Evolutionary conservation across 805 yeast genomes (phyloP).

Genomic region (Zygoascus bituminiphila): DNA sequence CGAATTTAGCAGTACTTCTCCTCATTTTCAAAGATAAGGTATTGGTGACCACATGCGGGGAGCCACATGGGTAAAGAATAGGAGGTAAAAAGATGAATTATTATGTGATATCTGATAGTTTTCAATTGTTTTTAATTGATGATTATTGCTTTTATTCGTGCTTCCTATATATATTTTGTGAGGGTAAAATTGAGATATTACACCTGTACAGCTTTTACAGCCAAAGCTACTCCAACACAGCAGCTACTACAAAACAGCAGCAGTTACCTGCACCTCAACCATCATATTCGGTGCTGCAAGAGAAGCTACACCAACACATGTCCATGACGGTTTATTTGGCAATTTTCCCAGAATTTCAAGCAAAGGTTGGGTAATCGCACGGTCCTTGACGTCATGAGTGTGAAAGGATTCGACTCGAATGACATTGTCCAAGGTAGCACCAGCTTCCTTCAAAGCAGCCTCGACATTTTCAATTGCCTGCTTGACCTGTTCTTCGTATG

Average conservation of each 20-base stretch:
- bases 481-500: not conserved
- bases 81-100: too few species aligned
- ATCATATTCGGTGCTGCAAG: not conserved
- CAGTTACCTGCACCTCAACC: not conserved
- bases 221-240: too few species aligned
- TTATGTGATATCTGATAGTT: too few species aligned
- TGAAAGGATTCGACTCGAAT: not conserved
- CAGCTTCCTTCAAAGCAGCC: not conserved
- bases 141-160: too few species aligned
- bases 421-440: not conserved
- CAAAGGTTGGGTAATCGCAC: not conserved
- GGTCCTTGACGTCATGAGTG: not conserved
- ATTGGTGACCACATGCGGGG: too few species aligned
- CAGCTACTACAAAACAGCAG: not conserved
- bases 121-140: too few species aligned
- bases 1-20: too few species aligned
- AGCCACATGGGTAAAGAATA: too few species aligned
- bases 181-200: too few species aligned
- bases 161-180: too few species aligned
- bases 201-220: too few species aligned
- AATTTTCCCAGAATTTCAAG: not conserved
- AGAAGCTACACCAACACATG: not conserved
- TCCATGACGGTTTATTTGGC: not conserved
- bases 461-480: not conserved
- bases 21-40: too few species aligned